Evolutionary conservation across 768 basidiomycete species (phyloP), one percentile per base, ranked within the genome.

Genomic region (Leccinum obscurum): DNA sequence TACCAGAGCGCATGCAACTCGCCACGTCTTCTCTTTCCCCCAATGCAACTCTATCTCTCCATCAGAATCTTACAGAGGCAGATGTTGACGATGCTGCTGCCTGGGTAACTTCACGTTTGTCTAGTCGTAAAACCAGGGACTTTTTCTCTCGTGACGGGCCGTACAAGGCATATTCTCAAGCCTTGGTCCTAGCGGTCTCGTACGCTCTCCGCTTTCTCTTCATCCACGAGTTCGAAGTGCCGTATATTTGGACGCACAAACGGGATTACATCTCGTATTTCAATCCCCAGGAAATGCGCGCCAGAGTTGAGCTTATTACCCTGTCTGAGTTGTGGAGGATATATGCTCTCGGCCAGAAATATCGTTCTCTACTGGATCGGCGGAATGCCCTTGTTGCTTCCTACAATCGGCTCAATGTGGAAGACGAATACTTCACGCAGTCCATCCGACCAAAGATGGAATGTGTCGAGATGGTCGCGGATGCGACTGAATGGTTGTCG

Each of bases 1-100:
- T 92, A 39, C 97, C 97, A 1, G 97, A 99, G 72, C 89, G 97
- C 52, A 94, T 95, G 90, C 95, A 96, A 72, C 83, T 98, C 20
- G 85, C 88, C 13, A 90, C 87, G 22, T 93, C 91, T 22, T 90
- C 93, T 0, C 76, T 97, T n/a, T 92, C 92, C 1, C 73, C 78
- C 30, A 81, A 81, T 26, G 80, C 90, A 3, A 82, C 82, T 4
- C 75, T 88, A 53, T 85, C 86, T 35, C 70, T 84, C 9, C 84
- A 87, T 65, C 80, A 81, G 50, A 80, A 84, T 35, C 81, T 93
- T 62, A 84, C 85, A 7, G 85, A 88, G 64, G 82, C 83, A 24
- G 92, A 97, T 61, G 76, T 95, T 17, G 82, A 84, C 56, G 87
- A 85, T 54, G 95, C 95, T 6, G 88, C 95, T 22, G 81, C 86